Evolutionary conservation across 2,329 filamentous ascomycete genomes (phyloP).

Genomic region (Ophiostoma ulmi): DNA sequence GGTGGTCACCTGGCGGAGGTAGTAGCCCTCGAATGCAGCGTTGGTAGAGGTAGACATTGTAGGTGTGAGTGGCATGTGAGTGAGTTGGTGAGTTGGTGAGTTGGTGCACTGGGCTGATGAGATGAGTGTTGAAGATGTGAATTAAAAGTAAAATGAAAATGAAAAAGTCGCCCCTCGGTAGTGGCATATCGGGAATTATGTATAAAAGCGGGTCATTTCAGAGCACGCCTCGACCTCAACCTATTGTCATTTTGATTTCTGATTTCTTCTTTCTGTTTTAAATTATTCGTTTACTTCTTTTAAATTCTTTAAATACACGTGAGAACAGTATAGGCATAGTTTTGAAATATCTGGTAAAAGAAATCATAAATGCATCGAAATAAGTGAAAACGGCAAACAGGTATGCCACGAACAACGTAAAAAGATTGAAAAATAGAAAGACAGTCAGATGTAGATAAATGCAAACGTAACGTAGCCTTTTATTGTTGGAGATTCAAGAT

Average conservation of each 20-base stretch:
- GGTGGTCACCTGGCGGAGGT: slow-evolving; percentile 62
- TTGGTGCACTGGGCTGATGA: background rate
- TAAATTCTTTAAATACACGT: background rate
- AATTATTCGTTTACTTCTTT: background rate
- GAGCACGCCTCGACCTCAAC: too few species aligned
- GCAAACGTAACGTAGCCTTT: background rate
- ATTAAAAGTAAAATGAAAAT: background rate
- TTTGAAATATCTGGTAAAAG: background rate
- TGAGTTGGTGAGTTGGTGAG: background rate
- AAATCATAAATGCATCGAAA: background rate
- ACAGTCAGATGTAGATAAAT: background rate
- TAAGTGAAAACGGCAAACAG: background rate
- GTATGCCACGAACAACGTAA: background rate
- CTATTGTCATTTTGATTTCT: too few species aligned
- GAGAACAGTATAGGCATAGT: too few species aligned
- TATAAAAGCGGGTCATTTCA: background rate
- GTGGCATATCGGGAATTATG: background rate
- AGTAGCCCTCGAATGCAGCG: slow-evolving; percentile 46
- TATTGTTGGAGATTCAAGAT: background rate
- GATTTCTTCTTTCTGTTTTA: background rate
- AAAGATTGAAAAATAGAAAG: background rate
- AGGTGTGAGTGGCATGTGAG: background rate
- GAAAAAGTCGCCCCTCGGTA: background rate
- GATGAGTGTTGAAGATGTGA: background rate
- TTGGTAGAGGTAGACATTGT: background rate